Evolutionary conservation across 805 yeast genomes (phyloP).

Genomic region (Wickerhamomyces ciferrii): DNA sequence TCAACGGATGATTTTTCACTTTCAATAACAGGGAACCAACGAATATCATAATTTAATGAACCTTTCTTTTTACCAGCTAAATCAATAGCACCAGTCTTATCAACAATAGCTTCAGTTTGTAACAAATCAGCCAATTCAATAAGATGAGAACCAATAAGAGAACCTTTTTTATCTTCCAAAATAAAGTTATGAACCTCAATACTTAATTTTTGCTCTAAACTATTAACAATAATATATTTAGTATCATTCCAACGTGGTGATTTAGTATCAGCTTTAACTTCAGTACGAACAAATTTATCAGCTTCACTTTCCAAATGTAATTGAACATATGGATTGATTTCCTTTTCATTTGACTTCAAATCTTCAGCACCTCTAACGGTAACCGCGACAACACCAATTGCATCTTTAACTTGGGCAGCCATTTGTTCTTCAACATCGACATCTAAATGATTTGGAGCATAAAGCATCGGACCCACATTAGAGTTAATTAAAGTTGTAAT

Average conservation of each 20-base stretch:
- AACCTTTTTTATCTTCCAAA: slow-evolving; percentile 47
- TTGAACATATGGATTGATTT: slow-evolving; percentile 55
- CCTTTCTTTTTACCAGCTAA: slow-evolving; percentile 53
- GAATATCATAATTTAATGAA: slow-evolving; percentile 47
- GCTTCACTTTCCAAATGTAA: slow-evolving; percentile 38
- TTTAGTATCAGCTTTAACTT: slow-evolving; percentile 48
- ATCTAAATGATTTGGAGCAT: slow-evolving; percentile 78
- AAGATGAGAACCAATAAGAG: slow-evolving; percentile 41
- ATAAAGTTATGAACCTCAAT: slow-evolving; percentile 52
- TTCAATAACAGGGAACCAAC: slow-evolving; percentile 31
- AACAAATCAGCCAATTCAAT: slow-evolving; percentile 55
- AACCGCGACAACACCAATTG: slow-evolving; percentile 65
- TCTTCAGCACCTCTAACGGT: slow-evolving; percentile 50
- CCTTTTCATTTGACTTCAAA: slow-evolving; percentile 36
- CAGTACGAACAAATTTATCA: slow-evolving; percentile 42
- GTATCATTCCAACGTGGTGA: slow-evolving; percentile 67
- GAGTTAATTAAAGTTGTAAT: slow-evolving; percentile 68
- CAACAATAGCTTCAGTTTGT: slow-evolving; percentile 40
- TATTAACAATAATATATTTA: slow-evolving; percentile 50
- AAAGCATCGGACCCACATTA: slow-evolving; percentile 69
- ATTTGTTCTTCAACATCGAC: slow-evolving; percentile 69
- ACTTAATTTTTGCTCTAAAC: slow-evolving; percentile 50
- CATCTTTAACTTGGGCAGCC: slow-evolving; percentile 58
- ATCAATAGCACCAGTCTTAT: slow-evolving; percentile 19
- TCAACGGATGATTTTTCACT: slow-evolving; percentile 12